These are phyloP conservation scores for Cladosporium sp. DNA, from an alignment of 2,329 filamentous ascomycete species.

Conservation along the genomic window DNA sequence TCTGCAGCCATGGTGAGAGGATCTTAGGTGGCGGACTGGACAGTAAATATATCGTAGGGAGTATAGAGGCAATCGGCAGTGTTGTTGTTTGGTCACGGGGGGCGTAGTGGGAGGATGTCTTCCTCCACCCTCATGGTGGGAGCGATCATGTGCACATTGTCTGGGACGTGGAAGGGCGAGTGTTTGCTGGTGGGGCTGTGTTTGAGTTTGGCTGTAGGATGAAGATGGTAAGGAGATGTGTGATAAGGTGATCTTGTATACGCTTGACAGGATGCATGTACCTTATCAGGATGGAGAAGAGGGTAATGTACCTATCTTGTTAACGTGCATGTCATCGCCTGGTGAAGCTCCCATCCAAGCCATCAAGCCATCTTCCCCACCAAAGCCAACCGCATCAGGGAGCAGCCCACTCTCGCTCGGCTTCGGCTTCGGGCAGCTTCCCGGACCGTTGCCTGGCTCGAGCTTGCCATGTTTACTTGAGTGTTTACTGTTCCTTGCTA, in stretches of 20 bases:
- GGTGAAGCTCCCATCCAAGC: neutral
- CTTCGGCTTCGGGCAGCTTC: neutral
- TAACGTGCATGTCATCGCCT: neutral
- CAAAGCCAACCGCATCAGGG: neutral
- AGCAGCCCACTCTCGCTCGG: neutral
- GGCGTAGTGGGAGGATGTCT: conserved; percentile 18
- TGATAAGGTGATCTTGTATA: neutral
- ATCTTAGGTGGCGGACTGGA: neutral
- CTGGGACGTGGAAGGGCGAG: neutral
- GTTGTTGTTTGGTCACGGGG: conserved; percentile 17
- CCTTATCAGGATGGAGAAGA: neutral
- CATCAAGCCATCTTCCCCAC: neutral
- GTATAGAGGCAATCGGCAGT: neutral
- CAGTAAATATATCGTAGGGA: conserved; percentile 6
- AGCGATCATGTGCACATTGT: conserved; percentile 19
- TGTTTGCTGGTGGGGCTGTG: conserved; percentile 12
- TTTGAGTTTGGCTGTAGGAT: neutral
- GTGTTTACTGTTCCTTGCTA: neutral
- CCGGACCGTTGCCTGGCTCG: neutral
- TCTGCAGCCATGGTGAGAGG: conserved; percentile 17
- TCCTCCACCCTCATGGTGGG: conserved; percentile 21
- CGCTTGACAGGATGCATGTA: neutral
- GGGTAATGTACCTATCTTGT: neutral
- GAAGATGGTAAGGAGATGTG: neutral
- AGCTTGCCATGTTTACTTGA: conserved; percentile 1